Conservation (phyloP, 148 eudicot genomes). For the Rhododendron griersonianum region DNA sequence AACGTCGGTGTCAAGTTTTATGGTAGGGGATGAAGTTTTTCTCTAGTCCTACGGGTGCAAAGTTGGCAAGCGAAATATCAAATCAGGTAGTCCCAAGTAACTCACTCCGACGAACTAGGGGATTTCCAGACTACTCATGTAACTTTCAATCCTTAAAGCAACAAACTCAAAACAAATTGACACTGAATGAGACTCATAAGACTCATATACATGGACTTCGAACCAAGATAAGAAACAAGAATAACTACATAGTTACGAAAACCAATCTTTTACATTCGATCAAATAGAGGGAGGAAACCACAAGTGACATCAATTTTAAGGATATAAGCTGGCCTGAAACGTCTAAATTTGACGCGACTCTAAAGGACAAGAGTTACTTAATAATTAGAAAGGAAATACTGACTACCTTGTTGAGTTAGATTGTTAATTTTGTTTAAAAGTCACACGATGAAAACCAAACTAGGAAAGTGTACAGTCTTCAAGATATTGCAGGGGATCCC, state of each 20-base stretch:
- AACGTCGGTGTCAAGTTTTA: not conserved
- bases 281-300: not conserved
- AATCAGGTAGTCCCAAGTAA: not conserved
- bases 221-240: not conserved
- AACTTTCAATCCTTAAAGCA: not conserved
- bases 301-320: not conserved
- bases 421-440: not conserved
- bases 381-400: too few species aligned
- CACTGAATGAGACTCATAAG: not conserved
- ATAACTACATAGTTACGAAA: not conserved
- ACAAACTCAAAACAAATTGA: not conserved
- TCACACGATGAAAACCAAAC: not conserved
- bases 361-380: not conserved
- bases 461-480: not conserved
- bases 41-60: not conserved
- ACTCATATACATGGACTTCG: not conserved
- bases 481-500: not conserved
- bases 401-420: not conserved
- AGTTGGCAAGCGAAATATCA: not conserved
- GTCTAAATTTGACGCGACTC: not conserved
- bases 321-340: not conserved
- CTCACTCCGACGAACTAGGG: not conserved
- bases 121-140: not conserved
- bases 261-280: not conserved
- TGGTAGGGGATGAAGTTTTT: not conserved